phyloP scores from a whole-genome alignment of 768 basidiomycete genomes.

The Rhodocollybia butyracea region DNA sequence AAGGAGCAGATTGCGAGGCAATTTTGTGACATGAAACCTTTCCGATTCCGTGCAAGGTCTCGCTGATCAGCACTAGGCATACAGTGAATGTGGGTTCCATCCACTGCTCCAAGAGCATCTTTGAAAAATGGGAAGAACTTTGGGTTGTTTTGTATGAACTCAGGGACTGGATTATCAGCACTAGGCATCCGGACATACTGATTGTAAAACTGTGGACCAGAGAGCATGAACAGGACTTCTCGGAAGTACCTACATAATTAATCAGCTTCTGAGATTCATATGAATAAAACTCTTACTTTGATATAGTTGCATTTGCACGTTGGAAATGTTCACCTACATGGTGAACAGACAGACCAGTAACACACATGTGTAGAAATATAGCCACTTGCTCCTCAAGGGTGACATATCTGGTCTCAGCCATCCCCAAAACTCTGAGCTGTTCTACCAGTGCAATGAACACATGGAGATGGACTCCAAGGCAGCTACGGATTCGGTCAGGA shows the following conservation, averaged over 20 bases:
- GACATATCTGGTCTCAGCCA: constrained; percentile 8
- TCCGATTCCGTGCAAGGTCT: constrained; percentile 13
- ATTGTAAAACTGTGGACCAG: constrained; percentile 4
- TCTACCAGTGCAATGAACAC: constrained; percentile 16
- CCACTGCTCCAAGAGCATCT: constrained; percentile 19
- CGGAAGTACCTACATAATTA: not conserved
- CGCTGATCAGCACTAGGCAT: constrained; percentile 12
- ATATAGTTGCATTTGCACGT: constrained; percentile 19
- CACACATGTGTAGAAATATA: constrained; percentile 17
- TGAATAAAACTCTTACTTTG: constrained; percentile 2
- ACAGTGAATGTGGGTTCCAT: constrained; percentile 22
- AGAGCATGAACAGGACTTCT: not conserved
- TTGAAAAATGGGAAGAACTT: constrained; percentile 24
- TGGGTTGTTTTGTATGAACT: constrained; percentile 13
- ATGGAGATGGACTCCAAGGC: constrained; percentile 18
- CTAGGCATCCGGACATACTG: constrained; percentile 5
- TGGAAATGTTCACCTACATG: constrained; percentile 22
- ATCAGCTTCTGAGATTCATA: not conserved
- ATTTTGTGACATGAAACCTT: constrained; percentile 25
- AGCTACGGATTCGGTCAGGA: constrained; percentile 16
- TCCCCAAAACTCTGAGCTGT: constrained; percentile 7
- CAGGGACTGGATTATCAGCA: not conserved
- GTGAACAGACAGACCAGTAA: constrained; percentile 16
- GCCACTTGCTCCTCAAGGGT: constrained; percentile 14
- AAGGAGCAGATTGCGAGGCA: constrained; percentile 21